Evolutionary conservation across 306 rosid species (phyloP).

Genomic region (Urtica urens): DNA sequence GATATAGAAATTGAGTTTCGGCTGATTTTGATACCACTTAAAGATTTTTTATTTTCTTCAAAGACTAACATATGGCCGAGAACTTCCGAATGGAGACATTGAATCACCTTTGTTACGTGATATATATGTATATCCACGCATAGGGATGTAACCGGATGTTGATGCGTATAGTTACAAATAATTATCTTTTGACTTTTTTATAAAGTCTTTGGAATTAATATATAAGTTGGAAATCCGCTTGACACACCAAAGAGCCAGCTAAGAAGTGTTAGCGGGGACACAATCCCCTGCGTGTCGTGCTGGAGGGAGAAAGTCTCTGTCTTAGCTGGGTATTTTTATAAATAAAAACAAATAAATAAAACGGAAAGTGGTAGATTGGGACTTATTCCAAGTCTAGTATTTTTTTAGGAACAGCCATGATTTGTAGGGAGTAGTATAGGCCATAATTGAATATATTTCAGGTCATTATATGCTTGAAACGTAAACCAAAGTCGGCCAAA

Average conservation of each 20-base stretch:
- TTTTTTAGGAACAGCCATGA: background rate
- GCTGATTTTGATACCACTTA: no score
- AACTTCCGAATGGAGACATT: no score
- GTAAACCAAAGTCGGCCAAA: background rate
- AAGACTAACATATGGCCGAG: no score
- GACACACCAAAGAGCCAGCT: background rate
- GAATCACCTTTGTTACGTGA: no score
- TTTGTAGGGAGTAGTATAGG: background rate
- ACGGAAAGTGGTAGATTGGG: slow-evolving; percentile 5
- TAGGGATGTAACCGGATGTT: no score
- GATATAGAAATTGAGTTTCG: no score
- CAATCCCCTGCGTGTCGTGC: background rate
- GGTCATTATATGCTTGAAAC: background rate
- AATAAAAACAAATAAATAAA: background rate
- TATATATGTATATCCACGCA: no score
- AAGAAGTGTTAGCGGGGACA: background rate
- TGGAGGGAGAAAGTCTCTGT: background rate
- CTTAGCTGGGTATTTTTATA: background rate
- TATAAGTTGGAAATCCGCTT: background rate
- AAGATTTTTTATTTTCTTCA: no score
- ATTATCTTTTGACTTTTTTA: no score
- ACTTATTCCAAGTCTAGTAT: background rate
- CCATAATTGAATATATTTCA: background rate
- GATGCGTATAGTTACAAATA: no score
- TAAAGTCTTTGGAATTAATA: no score